Conservation (phyloP, 345 rosid genomes). For the Lepidium sativum region DNA sequence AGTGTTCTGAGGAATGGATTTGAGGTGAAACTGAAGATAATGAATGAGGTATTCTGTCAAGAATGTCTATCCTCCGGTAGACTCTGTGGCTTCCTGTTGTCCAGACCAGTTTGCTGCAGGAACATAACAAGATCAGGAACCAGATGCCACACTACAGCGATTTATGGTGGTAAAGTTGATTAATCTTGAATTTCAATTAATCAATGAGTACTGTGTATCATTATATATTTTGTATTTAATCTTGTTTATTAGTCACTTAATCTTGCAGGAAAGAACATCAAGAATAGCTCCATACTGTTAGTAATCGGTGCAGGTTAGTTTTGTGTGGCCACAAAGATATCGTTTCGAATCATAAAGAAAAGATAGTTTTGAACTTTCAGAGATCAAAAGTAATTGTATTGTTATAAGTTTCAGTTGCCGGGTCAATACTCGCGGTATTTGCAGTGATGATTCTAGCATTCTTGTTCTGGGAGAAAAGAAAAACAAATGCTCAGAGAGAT, state of each 20-base stretch:
- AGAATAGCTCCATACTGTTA: background rate
- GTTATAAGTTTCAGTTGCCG: no score
- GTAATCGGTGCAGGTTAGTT: background rate
- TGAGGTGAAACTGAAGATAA: constrained; percentile 19
- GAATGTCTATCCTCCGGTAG: background rate
- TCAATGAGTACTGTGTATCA: background rate
- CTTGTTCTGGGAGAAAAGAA: no score
- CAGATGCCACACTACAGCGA: background rate
- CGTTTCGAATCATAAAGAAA: background rate
- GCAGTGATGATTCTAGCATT: no score
- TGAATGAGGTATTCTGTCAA: background rate
- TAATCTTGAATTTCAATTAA: background rate
- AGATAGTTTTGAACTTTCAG: background rate
- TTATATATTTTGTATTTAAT: background rate
- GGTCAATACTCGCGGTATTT: no score
- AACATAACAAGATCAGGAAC: background rate
- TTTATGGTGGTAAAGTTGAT: background rate
- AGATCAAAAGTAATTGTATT: background rate
- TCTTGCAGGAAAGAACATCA: background rate
- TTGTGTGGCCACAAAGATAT: background rate
- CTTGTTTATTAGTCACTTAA: background rate
- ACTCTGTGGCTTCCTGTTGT: background rate
- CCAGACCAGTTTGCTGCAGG: background rate
- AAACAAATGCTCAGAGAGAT: no score
- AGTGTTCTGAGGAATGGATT: constrained; percentile 17